A percentile compares a stretch with the other conserved stretches of the same genome.
Evolutionary conservation across 345 rosid species (phyloP).

Genomic region (Dipteronia dyeriana): DNA sequence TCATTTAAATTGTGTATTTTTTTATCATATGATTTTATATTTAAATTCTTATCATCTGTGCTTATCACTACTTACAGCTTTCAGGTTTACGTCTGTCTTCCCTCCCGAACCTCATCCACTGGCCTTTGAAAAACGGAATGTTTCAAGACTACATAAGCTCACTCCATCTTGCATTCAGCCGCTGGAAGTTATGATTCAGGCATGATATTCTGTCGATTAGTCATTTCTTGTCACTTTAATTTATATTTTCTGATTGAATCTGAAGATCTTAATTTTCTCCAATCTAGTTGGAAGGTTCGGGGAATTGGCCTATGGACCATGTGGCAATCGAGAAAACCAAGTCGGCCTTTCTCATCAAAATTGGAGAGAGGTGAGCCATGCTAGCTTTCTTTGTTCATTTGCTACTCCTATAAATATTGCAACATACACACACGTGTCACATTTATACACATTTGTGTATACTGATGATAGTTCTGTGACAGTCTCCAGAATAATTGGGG

Average conservation of each 20-base stretch:
- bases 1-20: not conserved
- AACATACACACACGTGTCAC: not conserved
- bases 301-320: conserved; percentile 93
- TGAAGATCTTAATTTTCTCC: conserved; percentile 23
- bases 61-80: conserved; percentile 55
- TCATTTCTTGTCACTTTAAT: not conserved
- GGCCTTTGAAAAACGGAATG: conserved; percentile 47
- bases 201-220: conserved; percentile 17
- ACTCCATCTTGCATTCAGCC: conserved; percentile 68
- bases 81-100: conserved; percentile 83
- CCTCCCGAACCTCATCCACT: conserved; percentile 93
- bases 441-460: not conserved
- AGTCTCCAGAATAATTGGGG: conserved; percentile 74
- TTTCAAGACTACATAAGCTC: conserved; percentile 46
- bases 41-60: conserved; percentile 5
- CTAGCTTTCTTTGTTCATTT: conserved; percentile 16
- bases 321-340: conserved; percentile 86
- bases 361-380: conserved; percentile 75
- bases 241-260: conserved; percentile 13
- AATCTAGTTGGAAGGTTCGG: conserved; percentile 92
- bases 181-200: conserved; percentile 95
- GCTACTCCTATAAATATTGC: not conserved
- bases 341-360: conserved; percentile 81
- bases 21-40: not conserved
- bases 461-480: conserved; percentile 34